Evolutionary conservation across 345 rosid genomes (phyloP), one percentile per base, ranked within the genome.

Genomic region (Linum lewisii): DNA sequence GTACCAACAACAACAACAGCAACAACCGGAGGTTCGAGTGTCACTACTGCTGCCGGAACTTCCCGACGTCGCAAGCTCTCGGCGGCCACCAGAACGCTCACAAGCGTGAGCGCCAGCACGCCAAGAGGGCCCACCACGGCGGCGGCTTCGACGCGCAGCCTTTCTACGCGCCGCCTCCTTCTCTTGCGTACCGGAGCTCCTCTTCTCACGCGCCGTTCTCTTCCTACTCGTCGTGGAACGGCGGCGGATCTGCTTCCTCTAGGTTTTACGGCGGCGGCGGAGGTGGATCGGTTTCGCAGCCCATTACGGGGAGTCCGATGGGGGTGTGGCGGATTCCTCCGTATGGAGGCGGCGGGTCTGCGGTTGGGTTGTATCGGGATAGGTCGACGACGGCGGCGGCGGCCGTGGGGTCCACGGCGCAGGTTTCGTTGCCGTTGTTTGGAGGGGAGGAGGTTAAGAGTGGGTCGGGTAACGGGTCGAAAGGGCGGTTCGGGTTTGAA

Each of bases 1-100:
- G 38, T 11, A 34, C 5, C 1, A 1, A 11, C 38, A 34, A 34
- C 38, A 1, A 11, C 38, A 34, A 1, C 38, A 34, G 1, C 1
- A 56, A 53, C 24, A 66, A 44, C 42, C 71, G 67, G 66, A 73
- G 66, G 55, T 81, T 78, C 66, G 77, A 75, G 62, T 81, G 85
- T 49, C 73, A 71, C 58, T 81, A 73, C 61, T 81, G 85, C 60
- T 21, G 51, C 54, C 56, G 79, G 26, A 63, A 32, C 47, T 81
- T 81, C 32, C 64, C 77, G 16, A 81, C 72, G 24, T 78, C 85
- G 23, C 85, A 81, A 65, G 85, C 82, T 25, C 62, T 81, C 47
- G 85, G 85, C 0, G 82, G 85, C 23, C 85, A 81, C 60, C 82
- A 81, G 66, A 81, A 81, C 50, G 85, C 85, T 1, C 85, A 81